phyloP scores from a whole-genome alignment of 2,329 filamentous ascomycete genomes.

The Venturia asperata region DNA sequence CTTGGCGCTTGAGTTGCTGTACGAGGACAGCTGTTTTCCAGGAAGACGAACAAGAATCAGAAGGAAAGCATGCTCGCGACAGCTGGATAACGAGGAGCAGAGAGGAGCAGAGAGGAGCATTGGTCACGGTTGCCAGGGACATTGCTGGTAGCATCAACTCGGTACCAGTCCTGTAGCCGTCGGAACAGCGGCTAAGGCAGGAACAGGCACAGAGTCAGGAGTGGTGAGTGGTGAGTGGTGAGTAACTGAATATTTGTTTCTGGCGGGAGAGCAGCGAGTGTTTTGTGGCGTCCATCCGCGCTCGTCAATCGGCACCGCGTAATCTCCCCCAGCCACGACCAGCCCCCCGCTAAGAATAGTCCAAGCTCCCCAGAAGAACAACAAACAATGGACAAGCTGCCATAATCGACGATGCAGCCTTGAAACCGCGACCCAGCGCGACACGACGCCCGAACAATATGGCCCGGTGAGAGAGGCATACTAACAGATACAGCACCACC shows the following conservation, averaged over 20 bases:
- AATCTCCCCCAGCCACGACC: slow-evolving; percentile 6
- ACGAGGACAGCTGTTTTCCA: background rate
- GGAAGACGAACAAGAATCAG: too few relatives aligned
- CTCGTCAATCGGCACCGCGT: background rate
- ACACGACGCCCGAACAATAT: background rate
- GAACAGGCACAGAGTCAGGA: background rate
- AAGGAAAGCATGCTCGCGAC: too few relatives aligned
- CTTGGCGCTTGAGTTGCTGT: background rate
- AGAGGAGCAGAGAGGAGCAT: background rate
- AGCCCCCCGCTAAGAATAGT: slow-evolving; percentile 6
- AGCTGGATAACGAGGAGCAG: too few relatives aligned
- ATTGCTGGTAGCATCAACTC: background rate
- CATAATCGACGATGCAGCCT: background rate
- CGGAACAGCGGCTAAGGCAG: background rate
- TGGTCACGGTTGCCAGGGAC: slow-evolving; percentile 1
- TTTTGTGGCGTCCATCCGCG: background rate
- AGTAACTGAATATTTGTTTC: background rate
- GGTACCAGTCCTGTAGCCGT: background rate
- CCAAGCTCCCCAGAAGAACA: background rate
- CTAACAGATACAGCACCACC: background rate
- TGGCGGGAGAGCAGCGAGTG: background rate
- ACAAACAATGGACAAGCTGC: background rate
- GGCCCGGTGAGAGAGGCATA: background rate
- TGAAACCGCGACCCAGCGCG: background rate
- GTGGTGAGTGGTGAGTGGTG: background rate